Evolutionary conservation across 495 filamentous ascomycete species (phyloP).

Genomic region (Aspergillus ellipticus): DNA sequence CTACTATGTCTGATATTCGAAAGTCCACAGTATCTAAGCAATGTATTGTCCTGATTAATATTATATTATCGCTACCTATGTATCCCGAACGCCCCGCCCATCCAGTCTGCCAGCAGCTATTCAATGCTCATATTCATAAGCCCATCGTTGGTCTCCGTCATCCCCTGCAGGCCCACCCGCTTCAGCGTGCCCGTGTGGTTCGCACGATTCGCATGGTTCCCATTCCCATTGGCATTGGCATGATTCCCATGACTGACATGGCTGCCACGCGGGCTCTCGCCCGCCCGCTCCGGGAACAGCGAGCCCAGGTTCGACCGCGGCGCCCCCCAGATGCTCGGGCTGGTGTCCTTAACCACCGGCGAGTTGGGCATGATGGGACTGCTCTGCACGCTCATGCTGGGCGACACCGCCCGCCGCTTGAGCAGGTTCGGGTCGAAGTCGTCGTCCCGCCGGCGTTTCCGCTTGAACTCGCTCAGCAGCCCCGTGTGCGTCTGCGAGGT

Average conservation of each 20-base stretch:
- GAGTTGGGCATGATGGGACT: constrained; percentile 80
- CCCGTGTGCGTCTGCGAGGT: constrained; percentile 48
- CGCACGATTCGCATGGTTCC: constrained; percentile 15
- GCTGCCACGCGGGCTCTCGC: constrained; percentile 38
- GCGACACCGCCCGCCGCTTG: constrained; percentile 90
- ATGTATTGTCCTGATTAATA: not conserved
- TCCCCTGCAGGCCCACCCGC: constrained; percentile 86
- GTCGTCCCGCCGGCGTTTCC: constrained; percentile 83
- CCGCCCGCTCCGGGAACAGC: constrained; percentile 48
- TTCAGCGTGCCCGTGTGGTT: constrained; percentile 47
- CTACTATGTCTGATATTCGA: too few relatives aligned
- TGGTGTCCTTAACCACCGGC: constrained; percentile 63
- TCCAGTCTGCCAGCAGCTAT: constrained; percentile 23
- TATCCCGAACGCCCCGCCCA: too few relatives aligned
- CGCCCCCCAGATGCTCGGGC: constrained; percentile 64
- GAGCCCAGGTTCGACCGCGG: constrained; percentile 54
- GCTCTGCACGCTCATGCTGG: constrained; percentile 86
- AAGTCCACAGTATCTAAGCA: too few relatives aligned
- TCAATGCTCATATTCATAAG: constrained; percentile 98
- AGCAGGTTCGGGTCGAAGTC: constrained; percentile 86
- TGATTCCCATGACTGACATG: too few relatives aligned
- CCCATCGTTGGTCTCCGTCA: constrained; percentile 92
- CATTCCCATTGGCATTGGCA: not conserved
- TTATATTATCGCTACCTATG: too few relatives aligned
- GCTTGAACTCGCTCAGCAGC: constrained; percentile 64